These are phyloP conservation scores for Carpinus viminea DNA, from an alignment of 306 rosid genomes.

Conservation along the genomic window DNA sequence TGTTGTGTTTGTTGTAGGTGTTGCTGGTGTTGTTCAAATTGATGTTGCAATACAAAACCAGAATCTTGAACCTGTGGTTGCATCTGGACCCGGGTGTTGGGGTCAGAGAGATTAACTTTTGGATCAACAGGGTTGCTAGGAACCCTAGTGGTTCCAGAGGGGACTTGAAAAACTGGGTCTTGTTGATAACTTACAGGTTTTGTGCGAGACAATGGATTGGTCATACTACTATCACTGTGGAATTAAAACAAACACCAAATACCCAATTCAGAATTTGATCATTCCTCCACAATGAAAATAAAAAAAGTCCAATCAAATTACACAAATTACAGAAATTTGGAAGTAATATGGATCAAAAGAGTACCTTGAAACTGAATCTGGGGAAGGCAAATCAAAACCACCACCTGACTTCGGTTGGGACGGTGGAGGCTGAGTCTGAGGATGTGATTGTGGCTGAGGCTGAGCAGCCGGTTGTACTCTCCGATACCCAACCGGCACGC, in stretches of 20 bases:
- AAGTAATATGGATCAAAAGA: neutral
- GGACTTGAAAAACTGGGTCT: conserved; percentile 65
- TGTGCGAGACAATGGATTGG: conserved; percentile 61
- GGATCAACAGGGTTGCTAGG: conserved; percentile 62
- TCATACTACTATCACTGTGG: conserved; percentile 73
- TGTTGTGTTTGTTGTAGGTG: conserved; percentile 41
- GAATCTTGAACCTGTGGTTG: conserved; percentile 75
- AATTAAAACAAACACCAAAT: conserved; percentile 33
- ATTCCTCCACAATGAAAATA: neutral
- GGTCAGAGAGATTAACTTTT: conserved; percentile 56
- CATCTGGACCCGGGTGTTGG: conserved; percentile 62
- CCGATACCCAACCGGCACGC: conserved; percentile 53
- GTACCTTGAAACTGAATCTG: conserved; percentile 96
- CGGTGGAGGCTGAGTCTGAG: conserved; percentile 44
- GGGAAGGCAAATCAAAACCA: conserved; percentile 67
- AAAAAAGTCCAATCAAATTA: neutral
- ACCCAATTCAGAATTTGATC: conserved; percentile 37
- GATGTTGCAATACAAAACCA: conserved; percentile 71
- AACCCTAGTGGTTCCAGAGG: conserved; percentile 60
- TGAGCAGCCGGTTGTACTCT: conserved; percentile 58
- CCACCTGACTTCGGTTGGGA: conserved; percentile 70
- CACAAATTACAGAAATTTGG: neutral
- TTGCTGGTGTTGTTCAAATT: conserved; percentile 60
- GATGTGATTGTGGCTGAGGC: conserved; percentile 42
- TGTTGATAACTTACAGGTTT: conserved; percentile 80